Conservation (phyloP, 495 filamentous ascomycete genomes). For the Hyaloscypha finlandica region DNA sequence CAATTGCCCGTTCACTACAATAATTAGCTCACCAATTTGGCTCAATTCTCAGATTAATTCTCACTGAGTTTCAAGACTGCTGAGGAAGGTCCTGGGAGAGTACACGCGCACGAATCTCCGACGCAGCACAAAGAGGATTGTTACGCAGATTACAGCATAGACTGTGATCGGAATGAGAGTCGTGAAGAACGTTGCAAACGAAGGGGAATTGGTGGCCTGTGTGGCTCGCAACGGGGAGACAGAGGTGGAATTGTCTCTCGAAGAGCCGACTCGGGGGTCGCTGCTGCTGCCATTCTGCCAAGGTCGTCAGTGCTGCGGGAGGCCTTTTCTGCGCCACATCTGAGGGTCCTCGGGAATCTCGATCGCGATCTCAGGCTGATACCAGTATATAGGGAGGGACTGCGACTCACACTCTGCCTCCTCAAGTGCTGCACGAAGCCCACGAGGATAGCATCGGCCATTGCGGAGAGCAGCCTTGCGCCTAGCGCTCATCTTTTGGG, state of each 20-base stretch:
- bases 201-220: slow-evolving; percentile 26
- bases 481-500: neutral
- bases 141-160: slow-evolving; percentile 62
- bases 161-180: slow-evolving; percentile 73
- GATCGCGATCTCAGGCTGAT: neutral
- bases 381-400: neutral
- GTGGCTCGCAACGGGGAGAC: slow-evolving; percentile 27
- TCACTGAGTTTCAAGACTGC: slow-evolving; percentile 64
- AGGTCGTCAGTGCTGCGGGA: neutral
- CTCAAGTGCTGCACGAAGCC: neutral
- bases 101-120: slow-evolving; percentile 74
- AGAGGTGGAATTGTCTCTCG: slow-evolving; percentile 29
- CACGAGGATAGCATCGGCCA: neutral
- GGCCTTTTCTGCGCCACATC: neutral
- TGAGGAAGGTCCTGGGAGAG: slow-evolving; percentile 83
- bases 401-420: neutral
- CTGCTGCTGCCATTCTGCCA: slow-evolving; percentile 5
- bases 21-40: slow-evolving; percentile 3
- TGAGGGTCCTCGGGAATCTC: neutral
- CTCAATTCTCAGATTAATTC: neutral
- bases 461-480: neutral
- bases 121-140: slow-evolving; percentile 76
- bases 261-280: slow-evolving; percentile 33
- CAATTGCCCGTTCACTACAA: slow-evolving; percentile 64
- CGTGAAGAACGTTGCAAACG: slow-evolving; percentile 51